Base-by-base conservation (phyloP, 2,329 filamentous ascomycete species). In the Hypoxylon sp. region DNA sequence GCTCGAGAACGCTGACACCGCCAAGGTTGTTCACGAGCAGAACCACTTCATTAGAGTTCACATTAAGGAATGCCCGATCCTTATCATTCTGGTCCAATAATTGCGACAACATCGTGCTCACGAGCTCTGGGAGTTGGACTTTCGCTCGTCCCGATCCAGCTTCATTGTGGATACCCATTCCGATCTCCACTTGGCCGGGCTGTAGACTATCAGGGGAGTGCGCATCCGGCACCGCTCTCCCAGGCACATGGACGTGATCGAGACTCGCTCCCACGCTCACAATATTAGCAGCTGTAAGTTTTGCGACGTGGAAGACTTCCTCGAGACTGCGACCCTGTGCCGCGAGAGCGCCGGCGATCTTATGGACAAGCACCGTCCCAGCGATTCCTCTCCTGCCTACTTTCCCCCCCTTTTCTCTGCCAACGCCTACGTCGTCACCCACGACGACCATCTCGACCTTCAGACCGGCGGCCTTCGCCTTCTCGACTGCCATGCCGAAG, bases 401-500 rank as follows among this genome's bases (percentile, higher is more conserved):
- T 79, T 98, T 98, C n/a, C 95, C 94, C 10, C 92, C 91, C 77
- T 91, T 91, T 57, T 83, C 85, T 65, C 93, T 85, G 1, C 94
- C 94, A 50, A 98, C 94, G 47, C 94, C 94, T 2, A 94, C 94
- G 79, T 98, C 95, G 76, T 98, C 95, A 5, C 91, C 93, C 6
- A 98, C 93, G 7, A 97, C 92, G 8, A 97, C 89, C 91, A 98
- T 97, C 78, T 97, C 92, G 0, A 93, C 92, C 17, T 89, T 82
- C 24, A 93, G 81, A 0, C 93, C 94, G 0, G 89, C 88, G 1
- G 93, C 93, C 65, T 92, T 91, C 15, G 94, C 94, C 83, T 97
- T 97, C 80, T 98, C 95, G 7, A 96, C 93, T 0, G 91, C 94
- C 87, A 98, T 91, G 61, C 94, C 94, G 77, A 98, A 98, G 82